Conservation (phyloP, 2,329 filamentous ascomycete species). For the Mycogone perniciosa region DNA sequence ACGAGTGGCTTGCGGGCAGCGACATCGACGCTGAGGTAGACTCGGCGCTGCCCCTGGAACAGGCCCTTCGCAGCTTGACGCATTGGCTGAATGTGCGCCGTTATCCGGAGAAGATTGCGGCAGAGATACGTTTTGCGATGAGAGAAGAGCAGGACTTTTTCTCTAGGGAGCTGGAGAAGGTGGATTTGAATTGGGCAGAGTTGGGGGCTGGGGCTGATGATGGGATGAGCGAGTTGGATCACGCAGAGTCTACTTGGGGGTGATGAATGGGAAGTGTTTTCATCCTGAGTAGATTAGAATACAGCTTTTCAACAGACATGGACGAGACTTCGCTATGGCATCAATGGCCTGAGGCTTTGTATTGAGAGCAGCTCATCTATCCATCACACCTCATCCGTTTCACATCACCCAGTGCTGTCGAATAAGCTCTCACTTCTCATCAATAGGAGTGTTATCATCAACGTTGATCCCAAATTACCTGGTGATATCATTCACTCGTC, state of each 20-base stretch:
- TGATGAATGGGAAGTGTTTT: not conserved
- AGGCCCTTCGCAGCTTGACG: constrained; percentile 79
- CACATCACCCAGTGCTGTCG: no score
- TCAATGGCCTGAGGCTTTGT: no score
- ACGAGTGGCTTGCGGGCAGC: constrained; percentile 89
- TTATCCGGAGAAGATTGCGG: constrained; percentile 72
- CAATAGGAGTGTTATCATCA: no score
- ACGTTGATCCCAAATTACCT: no score
- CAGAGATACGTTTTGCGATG: constrained; percentile 50
- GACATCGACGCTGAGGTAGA: constrained; percentile 94
- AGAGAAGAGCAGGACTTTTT: constrained; percentile 77
- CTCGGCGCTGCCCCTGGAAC: constrained; percentile 84
- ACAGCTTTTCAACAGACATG: no score
- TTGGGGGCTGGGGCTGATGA: constrained; percentile 30
- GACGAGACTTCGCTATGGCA: no score
- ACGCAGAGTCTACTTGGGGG: constrained; percentile 25
- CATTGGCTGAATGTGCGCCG: constrained; percentile 88
- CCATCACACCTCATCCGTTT: no score
- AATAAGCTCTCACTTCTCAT: no score
- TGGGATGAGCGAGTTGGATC: constrained; percentile 28
- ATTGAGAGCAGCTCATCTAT: no score
- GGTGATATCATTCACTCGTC: no score
- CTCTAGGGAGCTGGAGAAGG: constrained; percentile 66
- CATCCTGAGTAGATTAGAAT: no score
- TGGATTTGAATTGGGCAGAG: constrained; percentile 50